Evolutionary conservation across 768 basidiomycete genomes (phyloP), one percentile per base, ranked within the genome.

Genomic region (Leccinum broughii): DNA sequence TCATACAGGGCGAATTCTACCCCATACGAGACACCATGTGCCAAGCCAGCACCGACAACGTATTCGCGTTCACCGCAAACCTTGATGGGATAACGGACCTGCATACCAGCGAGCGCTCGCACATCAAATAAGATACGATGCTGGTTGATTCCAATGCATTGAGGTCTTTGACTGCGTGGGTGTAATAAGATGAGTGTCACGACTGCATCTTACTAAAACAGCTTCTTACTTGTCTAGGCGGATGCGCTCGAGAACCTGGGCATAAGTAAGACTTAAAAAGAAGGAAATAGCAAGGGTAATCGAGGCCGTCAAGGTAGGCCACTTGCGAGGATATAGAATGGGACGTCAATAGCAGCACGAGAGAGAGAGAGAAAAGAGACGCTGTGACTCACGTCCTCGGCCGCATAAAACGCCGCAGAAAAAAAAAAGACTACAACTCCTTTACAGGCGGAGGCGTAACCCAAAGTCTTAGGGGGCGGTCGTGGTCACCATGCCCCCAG

Each of bases 401-500:
- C 32, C 50, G 52, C 53, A 7, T n/a, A n/a, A 24, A 37, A 55
- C 17, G 35, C 20, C 44, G 14, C 15, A 39, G 37, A 17, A 8
- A 17, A 17, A 39, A 39, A 37, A 17, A 34, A 39, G 17, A 22
- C 56, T 72, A 68, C 49, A 70, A 4, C 2, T 74, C 70, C 54
- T 72, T 74, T 13, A 70, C 67, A 9, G 68, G 62, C 3, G 70
- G 63, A 10, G 63, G 56, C 28, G 65, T 56, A 7, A 73, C 64
- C 66, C 66, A 70, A 13, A 64, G 59, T 62, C 65, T 65, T 8
- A 73, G 30, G 24, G 58, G 51, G 24, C 56, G 50, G 68, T 76
- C 65, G 63, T 76, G 59, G 37, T 59, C 67, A 59, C 82, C 82
- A 54, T 80, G 74, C 3, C 87, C 88, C 70, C 81, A 81, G 11